Conservation (phyloP, 352 stramenopile genomes). For the Pythium phragmitis region DNA sequence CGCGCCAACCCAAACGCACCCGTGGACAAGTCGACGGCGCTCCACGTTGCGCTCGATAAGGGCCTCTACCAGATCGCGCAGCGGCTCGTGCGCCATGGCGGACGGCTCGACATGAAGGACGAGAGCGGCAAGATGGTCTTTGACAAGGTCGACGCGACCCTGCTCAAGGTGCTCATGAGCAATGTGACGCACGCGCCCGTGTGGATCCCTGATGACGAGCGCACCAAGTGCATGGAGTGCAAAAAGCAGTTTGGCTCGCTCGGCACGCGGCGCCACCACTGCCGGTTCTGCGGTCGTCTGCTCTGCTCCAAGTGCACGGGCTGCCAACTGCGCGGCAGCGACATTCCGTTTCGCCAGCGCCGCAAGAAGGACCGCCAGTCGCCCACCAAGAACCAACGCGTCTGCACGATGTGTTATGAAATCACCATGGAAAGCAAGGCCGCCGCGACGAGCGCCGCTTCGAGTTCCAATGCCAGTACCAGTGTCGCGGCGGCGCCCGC, state of each 20-base stretch:
- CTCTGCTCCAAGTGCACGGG: constrained; percentile 76
- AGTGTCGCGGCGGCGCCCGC: constrained; percentile 7
- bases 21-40: constrained; percentile 62
- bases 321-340: constrained; percentile 36
- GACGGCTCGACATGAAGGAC: constrained; percentile 74
- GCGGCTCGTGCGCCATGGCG: constrained; percentile 77
- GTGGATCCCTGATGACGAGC: constrained; percentile 76
- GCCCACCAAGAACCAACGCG: constrained; percentile 54
- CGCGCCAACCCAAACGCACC: constrained; percentile 66
- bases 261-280: constrained; percentile 76
- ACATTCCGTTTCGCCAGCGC: constrained; percentile 49
- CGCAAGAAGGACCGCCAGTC: constrained; percentile 58
- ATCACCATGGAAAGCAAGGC: constrained; percentile 36
- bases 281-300: constrained; percentile 80
- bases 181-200: constrained; percentile 82
- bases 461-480: background rate
- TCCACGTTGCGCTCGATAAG: constrained; percentile 76
- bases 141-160: constrained; percentile 75
- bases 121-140: constrained; percentile 78
- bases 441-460: constrained; percentile 1
- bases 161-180: constrained; percentile 66
- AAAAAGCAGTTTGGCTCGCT: constrained; percentile 67
- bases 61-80: constrained; percentile 72
- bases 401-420: constrained; percentile 77
- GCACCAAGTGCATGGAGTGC: constrained; percentile 80